Evolutionary conservation across 345 rosid genomes (phyloP).

Genomic region (Salix brachista): DNA sequence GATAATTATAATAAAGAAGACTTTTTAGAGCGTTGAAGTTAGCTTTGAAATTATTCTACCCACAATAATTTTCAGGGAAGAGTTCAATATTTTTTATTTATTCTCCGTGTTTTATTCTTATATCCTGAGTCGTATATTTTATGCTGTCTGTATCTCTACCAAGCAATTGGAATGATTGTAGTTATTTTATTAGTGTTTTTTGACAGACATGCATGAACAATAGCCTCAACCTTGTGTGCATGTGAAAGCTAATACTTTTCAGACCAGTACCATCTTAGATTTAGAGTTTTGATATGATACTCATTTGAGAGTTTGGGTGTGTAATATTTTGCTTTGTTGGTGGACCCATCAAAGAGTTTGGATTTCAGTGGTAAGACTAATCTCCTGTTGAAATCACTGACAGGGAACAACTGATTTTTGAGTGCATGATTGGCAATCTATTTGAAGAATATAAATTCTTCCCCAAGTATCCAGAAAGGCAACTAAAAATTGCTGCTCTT

Average conservation of each 20-base stretch:
- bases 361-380: not conserved
- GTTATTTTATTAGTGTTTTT: not conserved
- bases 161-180: not conserved
- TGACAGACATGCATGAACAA: not conserved
- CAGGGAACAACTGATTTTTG: constrained; percentile 90
- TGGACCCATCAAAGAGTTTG: not conserved
- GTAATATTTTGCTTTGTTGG: not conserved
- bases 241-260: not conserved
- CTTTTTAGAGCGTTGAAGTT: not conserved
- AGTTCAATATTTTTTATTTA: not conserved
- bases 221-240: not conserved
- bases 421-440: constrained; percentile 92
- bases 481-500: constrained; percentile 84
- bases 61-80: not conserved
- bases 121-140: not conserved
- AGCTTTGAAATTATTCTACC: not conserved
- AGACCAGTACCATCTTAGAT: not conserved
- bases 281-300: not conserved
- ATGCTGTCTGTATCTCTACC: not conserved
- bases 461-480: constrained; percentile 94
- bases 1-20: not conserved
- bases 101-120: not conserved
- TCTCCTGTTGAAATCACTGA: constrained; percentile 11
- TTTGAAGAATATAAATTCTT: constrained; percentile 95
- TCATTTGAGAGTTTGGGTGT: not conserved